These are phyloP conservation scores for Globisporangium okanoganense DNA, from an alignment of 352 stramenopile species.

Conservation along the genomic window DNA sequence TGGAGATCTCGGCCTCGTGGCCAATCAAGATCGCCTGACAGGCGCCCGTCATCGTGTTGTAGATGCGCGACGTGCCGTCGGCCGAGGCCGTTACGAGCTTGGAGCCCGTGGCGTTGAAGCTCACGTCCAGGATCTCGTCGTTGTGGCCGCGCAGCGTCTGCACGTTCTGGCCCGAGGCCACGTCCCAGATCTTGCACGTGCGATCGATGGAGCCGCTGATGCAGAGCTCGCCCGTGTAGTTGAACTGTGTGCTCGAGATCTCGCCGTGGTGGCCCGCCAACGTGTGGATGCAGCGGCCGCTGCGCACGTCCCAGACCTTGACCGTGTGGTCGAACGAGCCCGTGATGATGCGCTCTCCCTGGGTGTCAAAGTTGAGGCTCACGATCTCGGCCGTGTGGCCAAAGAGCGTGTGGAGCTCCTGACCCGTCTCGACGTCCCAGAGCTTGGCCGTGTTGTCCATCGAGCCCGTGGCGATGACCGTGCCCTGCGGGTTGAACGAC, in stretches of 20 bases:
- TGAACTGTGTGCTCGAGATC: slow-evolving; percentile 95
- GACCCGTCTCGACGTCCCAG: slow-evolving; percentile 94
- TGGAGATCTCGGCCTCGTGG: slow-evolving; percentile 95
- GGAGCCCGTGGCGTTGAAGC: slow-evolving; percentile 93
- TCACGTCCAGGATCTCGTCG: slow-evolving; percentile 95
- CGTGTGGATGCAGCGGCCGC: slow-evolving; percentile 89
- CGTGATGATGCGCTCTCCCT: slow-evolving; percentile 92
- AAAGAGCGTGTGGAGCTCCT: slow-evolving; percentile 92
- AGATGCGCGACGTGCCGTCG: slow-evolving; percentile 92
- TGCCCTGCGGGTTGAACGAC: slow-evolving; percentile 93
- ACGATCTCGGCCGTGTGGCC: slow-evolving; percentile 95
- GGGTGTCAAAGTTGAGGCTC: slow-evolving; percentile 93
- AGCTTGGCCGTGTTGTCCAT: slow-evolving; percentile 96
- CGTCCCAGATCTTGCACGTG: slow-evolving; percentile 94
- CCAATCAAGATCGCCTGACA: slow-evolving; percentile 94
- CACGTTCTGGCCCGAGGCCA: slow-evolving; percentile 89
- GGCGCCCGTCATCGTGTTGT: slow-evolving; percentile 95
- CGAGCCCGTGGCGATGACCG: slow-evolving; percentile 85
- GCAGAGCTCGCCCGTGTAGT: slow-evolving; percentile 91
- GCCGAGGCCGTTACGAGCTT: slow-evolving; percentile 93
- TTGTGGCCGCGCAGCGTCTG: slow-evolving; percentile 92
- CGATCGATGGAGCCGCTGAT: slow-evolving; percentile 94
- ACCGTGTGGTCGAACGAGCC: slow-evolving; percentile 95
- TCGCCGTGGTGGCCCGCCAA: slow-evolving; percentile 93
- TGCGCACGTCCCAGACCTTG: slow-evolving; percentile 88